Base-by-base conservation (phyloP, 78 protist genomes). In the Planoprotostelium fungivorum region DNA sequence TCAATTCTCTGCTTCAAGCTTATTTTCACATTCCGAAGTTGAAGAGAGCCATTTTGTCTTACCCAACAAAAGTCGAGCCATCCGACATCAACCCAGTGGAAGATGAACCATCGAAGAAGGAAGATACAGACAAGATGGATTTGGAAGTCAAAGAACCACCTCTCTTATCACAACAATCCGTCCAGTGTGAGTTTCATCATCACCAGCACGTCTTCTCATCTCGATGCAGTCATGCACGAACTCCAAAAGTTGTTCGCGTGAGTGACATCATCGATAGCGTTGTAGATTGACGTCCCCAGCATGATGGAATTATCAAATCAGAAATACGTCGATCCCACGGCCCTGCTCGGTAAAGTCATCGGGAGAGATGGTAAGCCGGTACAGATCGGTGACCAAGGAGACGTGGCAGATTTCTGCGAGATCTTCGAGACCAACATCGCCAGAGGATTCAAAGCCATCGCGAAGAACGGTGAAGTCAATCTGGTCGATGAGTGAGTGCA, bases 1-100 rank as follows among this genome's bases (percentile, higher is more conserved):
- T 93, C 73, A 87, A 89, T 84, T 89, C 95, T 16, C 87, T 93
- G 9, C 25, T 93, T 38, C 95, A 89, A 35, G 34, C 92, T 29
- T 90, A 86, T 87, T 93, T 86, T 37, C 35, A 1, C 37, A 35
- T 93, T 31, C 86, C 86, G 16, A 51, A 51, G 73, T 25, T 51
- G 31, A 51, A 51, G 73, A 5, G 73, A 51, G 73, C 73, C 29
- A 5, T 29, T 1, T 10, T 91, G 34, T 16, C 51, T 36, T 10
- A 91, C 35, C 36, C 51, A 1, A 51, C 73, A 51, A 16, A 51
- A 51, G 16, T 51, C 5, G 16, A 51, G 16, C 73, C 73, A 51
- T 5, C 5, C 5, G 73, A 51, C 16, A 51, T 51, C 73, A 51
- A 51, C 73, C 73, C 73, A 5, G 16, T 16, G 16, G 73, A 51